These are phyloP conservation scores for barrel medic (Medicago truncatula) DNA, from an alignment of 306 rosid species.

Conservation along the genomic window MtrunA17r5.0-ANR NC_053044.1:2626001-2626500, in stretches of 20 bases:
- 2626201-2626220: neutral
- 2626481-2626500: conserved; percentile 24
- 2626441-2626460: conserved; percentile 34
- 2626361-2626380: neutral
- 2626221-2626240: too few relatives aligned
- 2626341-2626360: neutral
- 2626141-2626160: too few relatives aligned
- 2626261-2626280: neutral
- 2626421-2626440: conserved; percentile 36
- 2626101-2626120: conserved; percentile 30
- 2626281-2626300: neutral
- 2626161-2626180: neutral
- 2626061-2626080: conserved; percentile 42
- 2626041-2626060: conserved; percentile 7
- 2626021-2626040: conserved; percentile 11
- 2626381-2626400: neutral
- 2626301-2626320: too few relatives aligned
- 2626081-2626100: conserved; percentile 30
- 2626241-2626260: neutral
- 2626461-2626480: conserved; percentile 36
- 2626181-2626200: neutral
- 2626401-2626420: conserved; percentile 42
- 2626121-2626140: neutral
- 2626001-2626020: neutral
- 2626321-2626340: too few relatives aligned